Base-by-base conservation (phyloP, 768 basidiomycete species). In the Lyophyllum shimeji region DNA sequence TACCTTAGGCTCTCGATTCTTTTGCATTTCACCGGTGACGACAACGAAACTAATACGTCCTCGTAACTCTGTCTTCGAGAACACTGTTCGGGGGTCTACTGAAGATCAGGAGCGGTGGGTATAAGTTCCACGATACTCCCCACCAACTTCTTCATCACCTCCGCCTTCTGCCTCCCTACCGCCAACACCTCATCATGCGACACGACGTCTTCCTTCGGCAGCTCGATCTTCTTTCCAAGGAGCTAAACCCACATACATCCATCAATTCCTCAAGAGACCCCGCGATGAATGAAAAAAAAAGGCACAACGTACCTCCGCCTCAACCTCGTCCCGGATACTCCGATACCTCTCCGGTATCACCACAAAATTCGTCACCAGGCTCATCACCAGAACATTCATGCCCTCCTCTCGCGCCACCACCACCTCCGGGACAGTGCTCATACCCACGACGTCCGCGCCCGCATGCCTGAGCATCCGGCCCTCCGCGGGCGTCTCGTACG, bases 371-470 rank as follows among this genome's bases (percentile, higher is more conserved):
- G 93, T 95, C 24, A 93, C 89, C 53, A 95, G 78, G 61, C 89
- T 93, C 42, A 95, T 74, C 3, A 89, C 93, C 71, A 90, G 76
- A 50, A 89, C 83, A 52, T 89, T 80, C 53, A 95, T 61, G 0
- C 86, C 88, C 64, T 86, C 88, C 65, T 92, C 85, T 46, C 84
- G 72, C 8, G 89, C 93, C 0, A 84, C 89, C 21, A 94, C 74
- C 23, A 95, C 93, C 71, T 95, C 93, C 0, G 93, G 93, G 15
- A 95, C 82, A 0, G 94, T 95, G 61, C 90, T 93, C 93, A 95
- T 95, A 1, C 93, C 93, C 1, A 95, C 93, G n/a, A 94, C 89
- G 62, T 93, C 91, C 0, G 88, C 93, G 2, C 93, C 93, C 0
- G 83, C 84, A 7, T 73, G 71, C 15, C 88, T 74, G 39, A 95